Base-by-base conservation (phyloP, 2,329 filamentous ascomycete species). In the Metarhizium robertsii region DNA sequence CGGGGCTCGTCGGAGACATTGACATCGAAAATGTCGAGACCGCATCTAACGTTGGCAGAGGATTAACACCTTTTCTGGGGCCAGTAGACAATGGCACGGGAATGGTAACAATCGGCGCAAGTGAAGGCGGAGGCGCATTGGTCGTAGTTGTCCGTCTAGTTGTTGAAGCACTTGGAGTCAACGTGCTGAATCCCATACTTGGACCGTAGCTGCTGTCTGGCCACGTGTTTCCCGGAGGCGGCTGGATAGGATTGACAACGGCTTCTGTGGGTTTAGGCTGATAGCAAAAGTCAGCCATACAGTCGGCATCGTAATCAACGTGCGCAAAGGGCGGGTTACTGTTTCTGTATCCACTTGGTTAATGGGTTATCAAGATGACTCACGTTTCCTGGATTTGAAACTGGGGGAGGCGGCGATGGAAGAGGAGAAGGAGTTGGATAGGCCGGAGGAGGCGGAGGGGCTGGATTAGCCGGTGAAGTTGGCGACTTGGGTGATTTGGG, bases 31-130 rank as follows among this genome's bases (percentile, higher is more conserved):
- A 30, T 2, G 52, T 34, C 18, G 50, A 32, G 6, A 45, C 42
- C 4, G 56, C 18, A 5, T 42, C 20, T 2, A 25, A 10, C 2
- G 53, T 50, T 11, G 45, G 11, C 8, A 20, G 36, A 8, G 40
- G n/a, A 20, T 55, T 47, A 4, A 56, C 25, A 6, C 40, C 59
- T 50, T 57, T 57, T 13, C 56, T 57, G 18, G n/a, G 47, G 11
- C 40, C 52, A 8, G 58, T 40, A 16, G 58, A 51, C 5, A 57
- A 40, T 6, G 55, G 52, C 10, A 47, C 47, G 32, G 53, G 52
- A 30, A 11, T 38, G 6, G 53, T 55, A 29, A 56, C 40, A 11
- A 56, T 34, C 4, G 52, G 47, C 47, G 51, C 50, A 13, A 48
- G 48, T 29, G 51, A 38, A 34, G 46, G 25, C 14, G 38, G 38